phyloP scores from a whole-genome alignment of 2,329 filamentous ascomycete genomes.

The Fusarium sp. region DNA sequence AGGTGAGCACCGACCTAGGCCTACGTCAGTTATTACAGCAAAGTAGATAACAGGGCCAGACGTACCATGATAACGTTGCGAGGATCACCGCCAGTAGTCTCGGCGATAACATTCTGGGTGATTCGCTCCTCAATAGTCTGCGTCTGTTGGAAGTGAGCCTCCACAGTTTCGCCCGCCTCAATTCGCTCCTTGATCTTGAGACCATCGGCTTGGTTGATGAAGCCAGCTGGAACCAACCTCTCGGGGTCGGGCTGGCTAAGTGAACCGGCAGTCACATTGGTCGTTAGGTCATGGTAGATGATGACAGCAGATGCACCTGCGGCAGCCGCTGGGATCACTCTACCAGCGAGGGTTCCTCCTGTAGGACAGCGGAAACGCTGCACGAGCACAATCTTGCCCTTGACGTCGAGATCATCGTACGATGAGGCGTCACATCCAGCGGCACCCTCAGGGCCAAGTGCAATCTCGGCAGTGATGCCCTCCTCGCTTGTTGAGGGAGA shows the following conservation, averaged over 20 bases:
- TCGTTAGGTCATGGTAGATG: conserved; percentile 36
- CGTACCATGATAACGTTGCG: conserved; percentile 40
- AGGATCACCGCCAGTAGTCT: conserved; percentile 33
- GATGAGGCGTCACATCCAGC: conserved; percentile 37
- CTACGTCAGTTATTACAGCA: not conserved
- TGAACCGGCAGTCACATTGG: conserved; percentile 37
- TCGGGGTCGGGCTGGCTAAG: conserved; percentile 39
- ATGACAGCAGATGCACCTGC: conserved; percentile 38
- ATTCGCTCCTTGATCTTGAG: conserved; percentile 54
- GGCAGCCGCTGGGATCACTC: conserved; percentile 34
- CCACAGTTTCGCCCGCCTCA: conserved; percentile 50
- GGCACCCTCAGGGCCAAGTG: conserved; percentile 35
- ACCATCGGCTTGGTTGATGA: conserved; percentile 52
- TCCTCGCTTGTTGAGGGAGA: conserved; percentile 32
- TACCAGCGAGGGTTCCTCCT: conserved; percentile 38
- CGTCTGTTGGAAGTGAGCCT: conserved; percentile 35
- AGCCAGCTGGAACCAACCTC: conserved; percentile 31
- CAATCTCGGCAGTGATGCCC: conserved; percentile 38
- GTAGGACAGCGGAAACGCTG: conserved; percentile 42
- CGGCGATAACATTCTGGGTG: conserved; percentile 37
- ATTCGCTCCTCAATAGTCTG: conserved; percentile 41
- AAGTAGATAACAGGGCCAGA: rapidly evolving
- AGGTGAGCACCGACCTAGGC: conserved; percentile 27
- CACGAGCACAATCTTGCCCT: conserved; percentile 44
- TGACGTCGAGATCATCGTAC: conserved; percentile 37